phyloP scores from a whole-genome alignment of 495 filamentous ascomycete genomes.

The Oidiodendron maius region DNA sequence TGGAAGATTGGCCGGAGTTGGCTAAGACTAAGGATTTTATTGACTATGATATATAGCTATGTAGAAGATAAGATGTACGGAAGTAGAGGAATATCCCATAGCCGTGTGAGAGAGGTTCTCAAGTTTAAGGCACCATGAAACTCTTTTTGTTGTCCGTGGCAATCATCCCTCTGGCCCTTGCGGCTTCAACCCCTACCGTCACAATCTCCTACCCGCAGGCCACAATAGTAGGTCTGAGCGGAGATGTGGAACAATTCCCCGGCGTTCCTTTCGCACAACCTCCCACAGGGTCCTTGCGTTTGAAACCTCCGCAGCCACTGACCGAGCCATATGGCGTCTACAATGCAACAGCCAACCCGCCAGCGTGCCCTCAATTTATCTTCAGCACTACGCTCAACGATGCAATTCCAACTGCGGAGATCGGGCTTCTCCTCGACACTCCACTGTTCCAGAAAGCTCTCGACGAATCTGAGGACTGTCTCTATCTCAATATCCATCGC shows the following conservation, averaged over 20 bases:
- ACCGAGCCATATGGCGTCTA: constrained; percentile 37
- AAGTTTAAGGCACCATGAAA: no score
- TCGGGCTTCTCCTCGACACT: constrained; percentile 45
- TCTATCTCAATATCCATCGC: constrained; percentile 59
- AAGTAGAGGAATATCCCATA: no score
- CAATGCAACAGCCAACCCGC: constrained; percentile 35
- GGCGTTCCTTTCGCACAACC: constrained; percentile 61
- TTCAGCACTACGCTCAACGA: constrained; percentile 33
- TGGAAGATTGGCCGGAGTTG: no score
- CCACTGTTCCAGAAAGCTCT: constrained; percentile 48
- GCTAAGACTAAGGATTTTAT: no score
- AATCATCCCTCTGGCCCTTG: constrained; percentile 5
- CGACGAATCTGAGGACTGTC: constrained; percentile 57
- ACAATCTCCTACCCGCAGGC: constrained; percentile 12
- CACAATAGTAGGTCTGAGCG: constrained; percentile 17
- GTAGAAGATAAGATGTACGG: no score
- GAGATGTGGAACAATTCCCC: constrained; percentile 43
- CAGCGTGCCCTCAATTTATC: constrained; percentile 44
- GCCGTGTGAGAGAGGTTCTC: no score
- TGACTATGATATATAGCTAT: no score
- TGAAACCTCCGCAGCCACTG: constrained; percentile 52
- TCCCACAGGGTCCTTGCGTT: constrained; percentile 50
- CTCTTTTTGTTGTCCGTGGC: no score
- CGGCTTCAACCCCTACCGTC: constrained; percentile 14
- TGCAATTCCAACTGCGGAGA: constrained; percentile 38